phyloP scores from a whole-genome alignment of 768 basidiomycete genomes.

The Naganishia vishniacii region DNA sequence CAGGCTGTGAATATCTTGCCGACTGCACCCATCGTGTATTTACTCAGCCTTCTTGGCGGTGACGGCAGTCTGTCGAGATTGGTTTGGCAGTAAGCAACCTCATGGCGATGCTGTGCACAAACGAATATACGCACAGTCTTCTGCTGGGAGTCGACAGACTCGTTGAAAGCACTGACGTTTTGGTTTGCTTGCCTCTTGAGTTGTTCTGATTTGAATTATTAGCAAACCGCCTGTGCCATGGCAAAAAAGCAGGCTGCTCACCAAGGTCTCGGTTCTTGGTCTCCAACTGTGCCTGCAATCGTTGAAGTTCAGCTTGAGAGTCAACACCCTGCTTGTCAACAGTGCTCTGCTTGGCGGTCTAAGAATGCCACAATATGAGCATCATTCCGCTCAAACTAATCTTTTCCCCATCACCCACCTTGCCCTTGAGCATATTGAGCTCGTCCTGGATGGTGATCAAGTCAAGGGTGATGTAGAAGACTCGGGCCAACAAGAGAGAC shows the following conservation, averaged over 20 bases:
- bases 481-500: constrained; percentile 85
- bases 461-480: constrained; percentile 86
- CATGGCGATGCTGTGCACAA: no score
- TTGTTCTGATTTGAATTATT: constrained; percentile 54
- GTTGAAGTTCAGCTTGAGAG: constrained; percentile 58
- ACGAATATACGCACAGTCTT: neutral
- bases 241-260: constrained; percentile 40
- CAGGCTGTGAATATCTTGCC: neutral
- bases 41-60: constrained; percentile 14
- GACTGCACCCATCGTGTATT: neutral
- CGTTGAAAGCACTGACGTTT: constrained; percentile 73
- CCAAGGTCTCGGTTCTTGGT: constrained; percentile 64
- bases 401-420: constrained; percentile 40
- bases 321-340: constrained; percentile 46
- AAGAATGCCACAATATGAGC: neutral
- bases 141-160: constrained; percentile 59
- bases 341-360: constrained; percentile 50
- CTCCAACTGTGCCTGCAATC: constrained; percentile 66
- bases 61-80: neutral
- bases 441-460: constrained; percentile 85
- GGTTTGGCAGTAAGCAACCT: no score
- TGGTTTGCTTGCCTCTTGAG: constrained; percentile 75
- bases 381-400: neutral
- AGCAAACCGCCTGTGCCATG: neutral
- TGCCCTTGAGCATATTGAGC: constrained; percentile 72